Evolutionary conservation across 176 grass and related monocot species (phyloP), one percentile per base, ranked within the genome.

Genomic region (Oryza glaberrima): DNA sequence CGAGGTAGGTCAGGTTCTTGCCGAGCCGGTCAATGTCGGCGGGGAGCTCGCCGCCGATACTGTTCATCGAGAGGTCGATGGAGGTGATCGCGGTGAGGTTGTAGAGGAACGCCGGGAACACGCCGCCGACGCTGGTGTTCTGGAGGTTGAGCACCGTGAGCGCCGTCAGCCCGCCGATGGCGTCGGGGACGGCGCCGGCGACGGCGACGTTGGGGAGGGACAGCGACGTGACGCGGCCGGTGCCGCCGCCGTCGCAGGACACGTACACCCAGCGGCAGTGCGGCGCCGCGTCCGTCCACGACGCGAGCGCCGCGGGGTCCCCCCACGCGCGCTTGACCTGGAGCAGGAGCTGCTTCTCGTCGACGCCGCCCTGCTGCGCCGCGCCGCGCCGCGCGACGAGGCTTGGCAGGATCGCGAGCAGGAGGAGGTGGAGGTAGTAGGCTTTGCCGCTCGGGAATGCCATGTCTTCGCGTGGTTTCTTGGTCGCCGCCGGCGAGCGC

Each of bases 51-150:
- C 95, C 92, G 0, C 19, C 30, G 82, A 97, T 76, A 9, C 3
- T 51, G 74, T 93, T 94, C 19, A 0, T 0, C 1, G 74, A 82
- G 43, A 97, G 95, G 17, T 84, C 28, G 43, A 97, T 23, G 74
- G 6, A 3, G 10, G 43, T 40, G 63, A 97, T 28, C 25, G 70
- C 77, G 20, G 86, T 41, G 82, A 76, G 81, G 80, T 79, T 89
- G 75, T 92, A 92, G 48, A 97, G 86, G 61, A 41, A 86, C n/a
- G 6, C 3, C 8, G 93, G 91, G 83, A 95, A 94, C 51, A 9
- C 26, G 28, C 91, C 86, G 13, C 17, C 65, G 85, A 94, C 64
- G 79, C 82, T 65, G 88, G 94, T 95, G 91, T 89, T 70, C 5
- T 22, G 7, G 11, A 98, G 91, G 83, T 87, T 16, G 43, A 98